phyloP scores from a whole-genome alignment of 345 rosid species.

The Jatropha curcas region DNA sequence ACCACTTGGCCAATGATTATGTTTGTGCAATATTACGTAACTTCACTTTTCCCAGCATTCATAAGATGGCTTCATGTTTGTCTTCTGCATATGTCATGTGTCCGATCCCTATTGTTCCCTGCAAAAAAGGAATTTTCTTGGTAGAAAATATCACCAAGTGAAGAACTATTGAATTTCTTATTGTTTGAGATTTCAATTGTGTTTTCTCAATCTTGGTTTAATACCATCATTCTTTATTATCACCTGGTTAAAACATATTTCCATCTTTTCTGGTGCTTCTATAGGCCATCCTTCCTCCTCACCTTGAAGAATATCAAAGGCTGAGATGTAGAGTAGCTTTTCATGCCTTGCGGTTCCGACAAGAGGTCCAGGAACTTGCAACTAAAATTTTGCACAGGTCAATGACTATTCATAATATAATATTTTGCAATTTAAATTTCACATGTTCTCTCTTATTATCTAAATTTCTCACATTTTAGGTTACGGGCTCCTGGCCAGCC shows the following conservation, averaged over 20 bases:
- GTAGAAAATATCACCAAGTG: no score
- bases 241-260: neutral
- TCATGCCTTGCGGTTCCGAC: slow-evolving; percentile 78
- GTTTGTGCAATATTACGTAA: no score
- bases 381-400: slow-evolving; percentile 74
- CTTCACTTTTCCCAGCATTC: no score
- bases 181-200: no score
- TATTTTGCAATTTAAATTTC: slow-evolving; percentile 5
- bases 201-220: no score
- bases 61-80: no score
- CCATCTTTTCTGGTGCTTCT: slow-evolving; percentile 22
- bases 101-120: no score
- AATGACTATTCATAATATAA: slow-evolving; percentile 11
- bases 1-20: no score
- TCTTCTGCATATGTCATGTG: no score
- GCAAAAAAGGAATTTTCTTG: no score
- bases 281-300: slow-evolving; percentile 80
- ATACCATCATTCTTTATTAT: neutral
- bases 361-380: slow-evolving; percentile 88
- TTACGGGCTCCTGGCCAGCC: slow-evolving; percentile 82
- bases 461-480: slow-evolving; percentile 38
- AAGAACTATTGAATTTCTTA: no score
- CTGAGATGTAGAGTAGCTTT: slow-evolving; percentile 90
- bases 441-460: neutral
- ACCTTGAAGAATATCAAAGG: slow-evolving; percentile 89